Evolutionary conservation across 2,329 filamentous ascomycete species (phyloP).

Genomic region (Colletotrichum sp.): DNA sequence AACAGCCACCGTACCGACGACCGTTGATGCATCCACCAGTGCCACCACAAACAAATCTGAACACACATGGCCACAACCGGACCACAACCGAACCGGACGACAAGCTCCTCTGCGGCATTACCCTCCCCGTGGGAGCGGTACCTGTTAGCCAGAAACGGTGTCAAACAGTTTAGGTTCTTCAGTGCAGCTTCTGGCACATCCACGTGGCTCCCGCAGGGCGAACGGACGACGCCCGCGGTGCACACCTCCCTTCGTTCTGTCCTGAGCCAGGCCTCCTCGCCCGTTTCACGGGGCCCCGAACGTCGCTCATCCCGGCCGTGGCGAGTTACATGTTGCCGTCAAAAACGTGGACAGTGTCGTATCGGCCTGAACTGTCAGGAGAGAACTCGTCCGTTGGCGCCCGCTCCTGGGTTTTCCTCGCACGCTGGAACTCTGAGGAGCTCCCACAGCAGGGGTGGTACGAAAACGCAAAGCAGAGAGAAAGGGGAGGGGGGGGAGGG

Average conservation of each 20-base stretch:
- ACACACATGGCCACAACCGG: neutral
- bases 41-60: neutral
- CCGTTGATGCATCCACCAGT: neutral
- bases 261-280: neutral
- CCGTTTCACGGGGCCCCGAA: conserved; percentile 3
- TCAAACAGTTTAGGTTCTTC: conserved; percentile 15
- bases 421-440: neutral
- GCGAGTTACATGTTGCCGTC: conserved; percentile 10
- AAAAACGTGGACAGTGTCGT: conserved; percentile 14
- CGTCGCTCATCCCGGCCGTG: neutral
- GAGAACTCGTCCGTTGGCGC: neutral
- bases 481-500: neutral
- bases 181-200: conserved; percentile 10
- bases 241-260: neutral
- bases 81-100: neutral
- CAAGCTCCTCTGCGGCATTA: neutral
- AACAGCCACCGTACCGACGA: neutral
- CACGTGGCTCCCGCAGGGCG: conserved; percentile 3
- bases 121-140: neutral
- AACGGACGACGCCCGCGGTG: neutral
- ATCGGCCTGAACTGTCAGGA: neutral
- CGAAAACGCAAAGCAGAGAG: neutral
- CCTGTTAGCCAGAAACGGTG: neutral
- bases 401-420: neutral
- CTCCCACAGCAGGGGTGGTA: neutral